These are phyloP conservation scores for Stachybotrys chlorohalonatus DNA, from an alignment of 2,329 filamentous ascomycete genomes.

Conservation along the genomic window DNA sequence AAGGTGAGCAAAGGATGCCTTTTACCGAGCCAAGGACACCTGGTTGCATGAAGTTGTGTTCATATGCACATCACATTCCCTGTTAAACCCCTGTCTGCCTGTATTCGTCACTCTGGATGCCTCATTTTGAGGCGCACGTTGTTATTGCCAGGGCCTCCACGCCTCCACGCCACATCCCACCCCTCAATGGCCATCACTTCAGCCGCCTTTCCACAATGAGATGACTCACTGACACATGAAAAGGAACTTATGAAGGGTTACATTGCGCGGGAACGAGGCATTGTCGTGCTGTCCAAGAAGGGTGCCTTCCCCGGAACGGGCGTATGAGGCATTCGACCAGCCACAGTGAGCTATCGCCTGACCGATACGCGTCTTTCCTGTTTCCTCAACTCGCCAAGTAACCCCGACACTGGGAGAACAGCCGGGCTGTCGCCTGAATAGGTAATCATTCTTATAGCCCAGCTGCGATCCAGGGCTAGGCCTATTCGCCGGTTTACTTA, in stretches of 20 bases:
- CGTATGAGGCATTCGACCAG: slow-evolving; percentile 26
- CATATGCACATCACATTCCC: too few relatives aligned
- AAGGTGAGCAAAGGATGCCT: slow-evolving; percentile 52
- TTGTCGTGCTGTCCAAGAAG: slow-evolving; percentile 86
- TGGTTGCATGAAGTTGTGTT: too few relatives aligned
- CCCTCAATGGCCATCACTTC: slow-evolving; percentile 1
- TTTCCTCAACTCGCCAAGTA: too few relatives aligned
- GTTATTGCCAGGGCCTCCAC: slow-evolving; percentile 11
- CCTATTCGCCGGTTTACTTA: too few relatives aligned
- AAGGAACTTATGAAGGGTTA: slow-evolving; percentile 97
- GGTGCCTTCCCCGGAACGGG: slow-evolving; percentile 92
- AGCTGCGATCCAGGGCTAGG: too few relatives aligned
- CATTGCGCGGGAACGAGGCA: slow-evolving; percentile 81
- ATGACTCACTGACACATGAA: slow-evolving; percentile 22
- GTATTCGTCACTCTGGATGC: slow-evolving; percentile 13
- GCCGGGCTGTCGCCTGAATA: too few relatives aligned
- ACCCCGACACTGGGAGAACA: too few relatives aligned
- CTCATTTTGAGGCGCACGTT: slow-evolving; percentile 4
- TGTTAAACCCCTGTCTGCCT: not conserved
- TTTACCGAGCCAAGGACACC: too few relatives aligned
- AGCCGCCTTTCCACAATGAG: not conserved
- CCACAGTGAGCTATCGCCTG: not conserved
- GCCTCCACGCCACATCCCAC: slow-evolving; percentile 7
- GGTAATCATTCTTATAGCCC: too few relatives aligned
- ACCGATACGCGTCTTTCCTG: not conserved